phyloP scores from a whole-genome alignment of 192 early-diverging fungal species.

The Podila verticillata region DNA sequence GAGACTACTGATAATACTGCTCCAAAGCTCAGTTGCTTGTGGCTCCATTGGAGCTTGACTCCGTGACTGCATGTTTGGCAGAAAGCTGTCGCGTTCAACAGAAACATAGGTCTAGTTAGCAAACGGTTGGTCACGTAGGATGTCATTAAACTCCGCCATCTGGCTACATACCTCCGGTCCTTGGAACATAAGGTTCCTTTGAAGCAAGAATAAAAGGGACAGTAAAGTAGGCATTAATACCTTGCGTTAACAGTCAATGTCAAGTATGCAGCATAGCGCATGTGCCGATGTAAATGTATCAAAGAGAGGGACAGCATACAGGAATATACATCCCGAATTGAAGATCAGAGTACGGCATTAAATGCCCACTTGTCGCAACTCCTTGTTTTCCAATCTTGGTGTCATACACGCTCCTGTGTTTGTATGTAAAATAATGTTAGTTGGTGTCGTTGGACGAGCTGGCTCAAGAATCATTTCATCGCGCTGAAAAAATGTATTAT shows the following conservation, averaged over 20 bases:
- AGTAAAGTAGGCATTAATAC: background rate
- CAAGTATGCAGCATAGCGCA: background rate
- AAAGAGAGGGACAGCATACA: background rate
- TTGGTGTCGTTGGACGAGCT: background rate
- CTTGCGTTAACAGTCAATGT: background rate
- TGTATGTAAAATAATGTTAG: background rate
- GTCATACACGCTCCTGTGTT: conserved; percentile 33
- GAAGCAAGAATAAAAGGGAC: background rate
- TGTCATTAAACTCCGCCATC: background rate
- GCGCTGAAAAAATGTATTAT: background rate
- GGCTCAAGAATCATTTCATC: background rate
- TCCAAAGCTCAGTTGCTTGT: background rate
- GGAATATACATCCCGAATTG: conserved; percentile 41
- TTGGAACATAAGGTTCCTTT: conserved; percentile 36
- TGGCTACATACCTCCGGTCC: conserved; percentile 23
- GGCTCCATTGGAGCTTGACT: background rate
- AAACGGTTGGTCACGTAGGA: background rate
- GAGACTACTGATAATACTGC: background rate
- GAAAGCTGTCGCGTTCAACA: background rate
- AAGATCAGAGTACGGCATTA: conserved; percentile 42
- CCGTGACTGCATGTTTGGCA: conserved; percentile 6
- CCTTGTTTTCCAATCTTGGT: conserved; percentile 32
- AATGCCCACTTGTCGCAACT: conserved; percentile 32
- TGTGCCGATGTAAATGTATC: background rate
- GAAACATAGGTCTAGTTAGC: background rate